Evolutionary conservation across 2,329 filamentous ascomycete genomes (phyloP), one percentile per base, ranked within the genome.

Genomic region (Aspergillus amoenus): DNA sequence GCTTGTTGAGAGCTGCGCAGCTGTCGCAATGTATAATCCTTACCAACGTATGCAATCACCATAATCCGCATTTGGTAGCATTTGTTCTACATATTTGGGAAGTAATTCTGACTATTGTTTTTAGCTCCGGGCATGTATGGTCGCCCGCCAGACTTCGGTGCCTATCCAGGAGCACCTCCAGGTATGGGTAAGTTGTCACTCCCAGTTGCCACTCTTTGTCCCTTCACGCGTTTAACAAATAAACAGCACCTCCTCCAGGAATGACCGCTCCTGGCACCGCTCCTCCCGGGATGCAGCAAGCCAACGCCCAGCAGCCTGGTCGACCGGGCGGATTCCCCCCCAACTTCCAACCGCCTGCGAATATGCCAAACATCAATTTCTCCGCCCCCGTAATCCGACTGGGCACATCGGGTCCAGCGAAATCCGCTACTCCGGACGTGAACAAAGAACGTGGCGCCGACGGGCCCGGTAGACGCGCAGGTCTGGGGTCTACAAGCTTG

Each of bases 341-440:
- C 58, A 91, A 87, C 75, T 97, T 96, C 77, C 90, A 95, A 79
- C 86, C 91, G 48, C 93, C 93, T 9, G 81, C 90, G 50, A 96
- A 94, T 71, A 90, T 97, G 83, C 92, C 93, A 51, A 95, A 96
- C 73, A 96, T 99, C 81, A 97, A 99, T 79, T 96, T 97, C 80
- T 96, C 90, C 69, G 94, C 94, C 37, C 93, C 93, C 56, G 92
- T 97, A 59, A 97, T 99, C 70, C 90, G 94, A 55, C 84, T 99
- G 45, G 94, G 93, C 42, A 93, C 92, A 1, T 84, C 88, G 4
- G 84, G 78, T 18, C 75, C 86, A 3, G 76, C 83, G n/a, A 91
- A 91, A 69, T 80, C 87, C 24, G 69, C 75, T 37, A 77, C 76
- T 49, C 73, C 68, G 32, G 76, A 77, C 39, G 72, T 73, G 45